Percentiles rank a stretch among this genome's conserved stretches.
These are phyloP conservation scores for Pseudotulostoma volvatum DNA, from an alignment of 495 filamentous ascomycete genomes.

Conservation along the genomic window DNA sequence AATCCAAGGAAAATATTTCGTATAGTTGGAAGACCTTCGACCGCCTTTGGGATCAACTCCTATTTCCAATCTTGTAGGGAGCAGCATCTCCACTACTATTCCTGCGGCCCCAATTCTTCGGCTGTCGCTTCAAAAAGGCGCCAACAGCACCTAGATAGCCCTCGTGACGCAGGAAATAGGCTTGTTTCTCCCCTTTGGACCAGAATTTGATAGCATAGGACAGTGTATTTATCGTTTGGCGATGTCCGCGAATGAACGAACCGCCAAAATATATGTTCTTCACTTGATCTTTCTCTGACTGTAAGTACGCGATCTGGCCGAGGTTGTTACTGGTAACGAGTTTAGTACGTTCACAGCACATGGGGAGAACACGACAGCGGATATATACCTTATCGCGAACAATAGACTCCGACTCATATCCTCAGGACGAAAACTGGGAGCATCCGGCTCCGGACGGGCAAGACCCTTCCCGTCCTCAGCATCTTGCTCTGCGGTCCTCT, in stretches of 20 bases:
- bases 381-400: slow-evolving; percentile 54
- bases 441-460: slow-evolving; percentile 31
- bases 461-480: slow-evolving; percentile 62
- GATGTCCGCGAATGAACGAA: slow-evolving; percentile 89
- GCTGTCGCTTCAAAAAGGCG: slow-evolving; percentile 82
- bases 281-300: slow-evolving; percentile 79
- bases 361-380: neutral
- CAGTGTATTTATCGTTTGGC: slow-evolving; percentile 93
- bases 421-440: slow-evolving; percentile 37
- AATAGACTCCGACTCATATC: slow-evolving; percentile 58
- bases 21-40: too few relatives aligned
- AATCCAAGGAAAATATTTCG: too few relatives aligned
- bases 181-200: slow-evolving; percentile 85
- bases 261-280: slow-evolving; percentile 95
- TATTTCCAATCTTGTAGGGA: slow-evolving; percentile 11
- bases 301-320: slow-evolving; percentile 90
- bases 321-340: slow-evolving; percentile 65
- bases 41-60: neutral
- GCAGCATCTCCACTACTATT: slow-evolving; percentile 45
- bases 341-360: neutral
- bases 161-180: slow-evolving; percentile 90
- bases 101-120: slow-evolving; percentile 77
- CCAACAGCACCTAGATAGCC: slow-evolving; percentile 95
- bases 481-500: slow-evolving; percentile 53
- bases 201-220: slow-evolving; percentile 94